These are phyloP conservation scores for Sarocladium brachiariae DNA, from an alignment of 2,329 filamentous ascomycete genomes.

Conservation along the genomic window DNA sequence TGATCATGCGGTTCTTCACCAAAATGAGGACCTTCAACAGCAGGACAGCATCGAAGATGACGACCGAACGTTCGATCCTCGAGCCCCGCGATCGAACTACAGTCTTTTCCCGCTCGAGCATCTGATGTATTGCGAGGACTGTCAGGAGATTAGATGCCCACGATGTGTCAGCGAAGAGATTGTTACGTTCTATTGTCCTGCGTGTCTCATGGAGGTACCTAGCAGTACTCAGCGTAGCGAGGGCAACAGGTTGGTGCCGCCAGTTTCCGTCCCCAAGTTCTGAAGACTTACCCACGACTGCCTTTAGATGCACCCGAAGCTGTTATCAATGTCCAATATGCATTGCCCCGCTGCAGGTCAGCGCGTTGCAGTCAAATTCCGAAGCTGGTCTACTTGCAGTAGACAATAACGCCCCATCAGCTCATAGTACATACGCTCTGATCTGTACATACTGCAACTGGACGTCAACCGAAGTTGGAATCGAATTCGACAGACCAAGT, in stretches of 20 bases:
- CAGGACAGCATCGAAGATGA: slow-evolving; percentile 53
- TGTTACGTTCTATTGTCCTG: slow-evolving; percentile 90
- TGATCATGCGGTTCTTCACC: slow-evolving; percentile 32
- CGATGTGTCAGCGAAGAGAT: slow-evolving; percentile 91
- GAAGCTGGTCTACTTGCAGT: slow-evolving; percentile 37
- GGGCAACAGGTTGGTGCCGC: slow-evolving; percentile 66
- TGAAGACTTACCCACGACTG: slow-evolving; percentile 11
- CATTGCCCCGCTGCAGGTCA: slow-evolving; percentile 70
- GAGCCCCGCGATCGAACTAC: slow-evolving; percentile 78
- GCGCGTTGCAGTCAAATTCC: slow-evolving; percentile 54
- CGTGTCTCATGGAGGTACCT: slow-evolving; percentile 91
- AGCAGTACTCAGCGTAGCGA: slow-evolving; percentile 89
- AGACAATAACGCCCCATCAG: slow-evolving; percentile 26
- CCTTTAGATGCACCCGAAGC: slow-evolving; percentile 73
- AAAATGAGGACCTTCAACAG: slow-evolving; percentile 23
- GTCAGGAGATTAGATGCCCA: slow-evolving; percentile 89
- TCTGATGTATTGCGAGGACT: slow-evolving; percentile 94
- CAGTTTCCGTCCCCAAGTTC: slow-evolving; percentile 7
- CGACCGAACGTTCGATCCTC: slow-evolving; percentile 78
- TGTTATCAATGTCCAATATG: slow-evolving; percentile 95
- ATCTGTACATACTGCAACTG: slow-evolving; percentile 89
- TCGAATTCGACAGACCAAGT: slow-evolving; percentile 84
- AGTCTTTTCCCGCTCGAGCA: slow-evolving; percentile 90
- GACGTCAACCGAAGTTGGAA: slow-evolving; percentile 81
- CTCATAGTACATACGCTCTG: slow-evolving; percentile 61